Conservation (phyloP, 139 green algal species). For the Chlamydomonas eustigma region DNA sequence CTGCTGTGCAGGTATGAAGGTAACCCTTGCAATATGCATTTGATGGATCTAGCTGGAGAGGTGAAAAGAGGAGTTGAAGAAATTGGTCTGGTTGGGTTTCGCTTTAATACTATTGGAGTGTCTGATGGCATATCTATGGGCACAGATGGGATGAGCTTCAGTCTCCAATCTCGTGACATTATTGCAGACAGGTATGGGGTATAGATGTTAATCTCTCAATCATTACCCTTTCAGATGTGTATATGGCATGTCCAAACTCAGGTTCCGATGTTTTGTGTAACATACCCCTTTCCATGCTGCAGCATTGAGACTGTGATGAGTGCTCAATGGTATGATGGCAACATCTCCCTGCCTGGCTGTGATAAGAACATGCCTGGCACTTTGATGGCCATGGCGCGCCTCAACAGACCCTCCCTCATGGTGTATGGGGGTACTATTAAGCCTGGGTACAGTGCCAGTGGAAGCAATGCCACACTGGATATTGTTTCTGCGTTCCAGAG, state of each 20-base stretch:
- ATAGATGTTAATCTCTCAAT: neutral
- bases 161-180: conserved; percentile 49
- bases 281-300: conserved; percentile 79
- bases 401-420: conserved; percentile 96
- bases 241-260: too few species aligned
- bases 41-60: conserved; percentile 86
- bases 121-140: conserved; percentile 98
- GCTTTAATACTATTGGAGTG: conserved; percentile 94
- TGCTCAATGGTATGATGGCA: conserved; percentile 81
- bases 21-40: conserved; percentile 99
- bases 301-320: conserved; percentile 96
- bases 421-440: conserved; percentile 98
- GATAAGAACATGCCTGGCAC: conserved; percentile 99
- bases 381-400: conserved; percentile 92
- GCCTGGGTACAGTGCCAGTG: conserved; percentile 53
- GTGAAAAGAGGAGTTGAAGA: conserved; percentile 88
- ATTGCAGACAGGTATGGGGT: conserved; percentile 12
- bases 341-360: conserved; percentile 68
- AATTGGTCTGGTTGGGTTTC: conserved; percentile 83
- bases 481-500: conserved; percentile 96
- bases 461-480: conserved; percentile 68
- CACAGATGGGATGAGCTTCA: conserved; percentile 96
- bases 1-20: conserved; percentile 73
- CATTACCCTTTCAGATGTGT: neutral
- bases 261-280: neutral